Evolutionary conservation across 169 alveolate genomes (phyloP).

Genomic region (Fabrea salina): DNA sequence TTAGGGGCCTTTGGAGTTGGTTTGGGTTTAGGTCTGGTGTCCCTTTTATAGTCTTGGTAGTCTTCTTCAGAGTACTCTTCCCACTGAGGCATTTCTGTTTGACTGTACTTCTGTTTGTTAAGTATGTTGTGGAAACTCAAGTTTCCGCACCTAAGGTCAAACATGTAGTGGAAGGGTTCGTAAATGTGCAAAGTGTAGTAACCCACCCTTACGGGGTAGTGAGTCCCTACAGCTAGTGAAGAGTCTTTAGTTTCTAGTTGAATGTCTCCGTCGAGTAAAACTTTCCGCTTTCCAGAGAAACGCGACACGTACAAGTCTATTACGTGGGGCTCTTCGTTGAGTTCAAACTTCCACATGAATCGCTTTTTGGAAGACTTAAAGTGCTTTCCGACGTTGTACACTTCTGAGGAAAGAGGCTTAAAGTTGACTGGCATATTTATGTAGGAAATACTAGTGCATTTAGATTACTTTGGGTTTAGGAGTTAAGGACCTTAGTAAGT

Average conservation of each 20-base stretch:
- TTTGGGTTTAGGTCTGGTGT: too few relatives aligned
- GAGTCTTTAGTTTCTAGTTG: background rate
- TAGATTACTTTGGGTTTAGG: too few relatives aligned
- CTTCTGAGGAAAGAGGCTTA: background rate
- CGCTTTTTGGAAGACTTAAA: conserved; percentile 5
- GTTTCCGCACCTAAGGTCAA: background rate
- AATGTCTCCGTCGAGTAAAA: conserved; percentile 21
- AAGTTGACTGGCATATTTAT: background rate
- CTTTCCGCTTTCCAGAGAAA: background rate
- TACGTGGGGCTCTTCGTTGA: background rate
- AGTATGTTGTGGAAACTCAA: too few relatives aligned
- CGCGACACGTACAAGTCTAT: background rate
- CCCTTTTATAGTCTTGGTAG: too few relatives aligned
- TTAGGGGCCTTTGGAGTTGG: too few relatives aligned
- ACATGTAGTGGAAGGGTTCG: background rate
- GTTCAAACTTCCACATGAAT: background rate
- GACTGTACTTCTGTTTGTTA: too few relatives aligned
- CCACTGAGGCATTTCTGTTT: too few relatives aligned
- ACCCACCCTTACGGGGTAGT: conserved; percentile 9
- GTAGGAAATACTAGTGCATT: too few relatives aligned
- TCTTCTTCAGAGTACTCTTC: too few relatives aligned
- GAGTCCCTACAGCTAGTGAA: too few relatives aligned
- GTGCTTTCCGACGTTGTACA: conserved; percentile 13
- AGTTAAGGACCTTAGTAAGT: too few relatives aligned
- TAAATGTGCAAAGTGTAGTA: background rate